Evolutionary conservation across 768 basidiomycete genomes (phyloP), one percentile per base, ranked within the genome.

Genomic region (Roridomyces roridus): DNA sequence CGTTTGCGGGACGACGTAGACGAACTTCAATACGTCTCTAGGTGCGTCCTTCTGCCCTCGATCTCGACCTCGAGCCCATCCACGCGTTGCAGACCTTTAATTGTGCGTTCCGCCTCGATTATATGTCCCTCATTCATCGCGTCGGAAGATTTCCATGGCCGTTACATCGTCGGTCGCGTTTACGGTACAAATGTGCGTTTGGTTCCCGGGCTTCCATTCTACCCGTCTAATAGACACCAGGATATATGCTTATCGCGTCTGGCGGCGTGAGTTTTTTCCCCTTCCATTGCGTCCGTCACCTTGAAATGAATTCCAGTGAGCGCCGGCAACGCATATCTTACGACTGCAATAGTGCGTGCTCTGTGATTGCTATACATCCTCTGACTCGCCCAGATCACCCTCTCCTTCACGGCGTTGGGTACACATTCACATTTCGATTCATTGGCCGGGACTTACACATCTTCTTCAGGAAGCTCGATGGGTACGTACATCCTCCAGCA

Each of bases 181-280:
- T 52, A 66, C 67, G 18, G 73, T 74, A 37, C 73, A 74, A 64
- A 50, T 75, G 73, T 74, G 36, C 31, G 72, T 39, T 5, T 17
- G 11, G 35, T 18, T 20, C 17, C 11, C 3, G 6, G 8, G 1
- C 39, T 37, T 50, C 18, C 20, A 23, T 49, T n/a, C 52, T 39
- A 21, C 10, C n/a, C n/a, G 34, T 23, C 23, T 28, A 29, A 14
- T 7, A 34, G 8, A 46, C 1, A 6, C 49, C 21, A 74, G 73
- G 65, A 68, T 68, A 58, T 74, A 74, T 56, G 74, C 73, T 12
- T 68, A 74, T 60, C 74, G 73, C 25, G 67, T 74, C 56, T 74
- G 74, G 74, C 72, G 68, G 62, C 49, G 74, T 74, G 51, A 62
- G 74, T 56, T 18, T 15, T 23, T 44, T 35, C 15, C 31, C 8